Evolutionary conservation across 345 rosid species (phyloP).

Genomic region (Corchorus capsularis): DNA sequence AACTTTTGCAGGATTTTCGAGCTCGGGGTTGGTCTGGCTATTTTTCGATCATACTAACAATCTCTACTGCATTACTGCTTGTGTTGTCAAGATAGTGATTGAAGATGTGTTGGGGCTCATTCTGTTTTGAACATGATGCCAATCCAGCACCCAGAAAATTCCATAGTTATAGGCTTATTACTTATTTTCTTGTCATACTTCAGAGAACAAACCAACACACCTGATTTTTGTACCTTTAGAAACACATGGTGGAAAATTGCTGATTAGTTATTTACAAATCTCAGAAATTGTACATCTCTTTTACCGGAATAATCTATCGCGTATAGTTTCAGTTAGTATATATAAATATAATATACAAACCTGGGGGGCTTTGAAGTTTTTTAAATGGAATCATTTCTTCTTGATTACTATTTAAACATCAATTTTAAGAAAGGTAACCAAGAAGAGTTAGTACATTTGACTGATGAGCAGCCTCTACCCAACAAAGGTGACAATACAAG

Average conservation of each 20-base stretch:
- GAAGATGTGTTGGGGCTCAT: conserved; percentile 15
- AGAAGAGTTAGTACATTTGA: no score
- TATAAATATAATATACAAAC: neutral
- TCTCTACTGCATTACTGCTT: conserved; percentile 36
- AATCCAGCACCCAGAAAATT: conserved; percentile 8
- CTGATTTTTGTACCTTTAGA: conserved; percentile 18
- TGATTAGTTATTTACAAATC: conserved; percentile 29
- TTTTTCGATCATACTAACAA: conserved; percentile 27
- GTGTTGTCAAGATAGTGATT: conserved; percentile 41
- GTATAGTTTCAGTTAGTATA: neutral
- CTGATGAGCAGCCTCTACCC: no score
- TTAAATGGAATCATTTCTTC: neutral
- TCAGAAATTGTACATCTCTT: conserved; percentile 26
- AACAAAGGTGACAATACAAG: no score
- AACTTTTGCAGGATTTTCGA: conserved; percentile 42
- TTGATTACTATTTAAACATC: neutral
- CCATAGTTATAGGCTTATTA: conserved; percentile 14
- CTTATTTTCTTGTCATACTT: conserved; percentile 20
- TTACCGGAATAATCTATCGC: neutral
- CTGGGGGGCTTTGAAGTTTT: neutral
- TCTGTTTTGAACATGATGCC: conserved; percentile 13
- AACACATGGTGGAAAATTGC: conserved; percentile 25
- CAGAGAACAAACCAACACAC: conserved; percentile 17
- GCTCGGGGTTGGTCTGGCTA: conserved; percentile 28
- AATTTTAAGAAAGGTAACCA: neutral